A percentile compares a stretch with the other conserved stretches of the same genome.
Conservation (phyloP, 768 basidiomycete species). For the Hebeloma cylindrosporum region DNA sequence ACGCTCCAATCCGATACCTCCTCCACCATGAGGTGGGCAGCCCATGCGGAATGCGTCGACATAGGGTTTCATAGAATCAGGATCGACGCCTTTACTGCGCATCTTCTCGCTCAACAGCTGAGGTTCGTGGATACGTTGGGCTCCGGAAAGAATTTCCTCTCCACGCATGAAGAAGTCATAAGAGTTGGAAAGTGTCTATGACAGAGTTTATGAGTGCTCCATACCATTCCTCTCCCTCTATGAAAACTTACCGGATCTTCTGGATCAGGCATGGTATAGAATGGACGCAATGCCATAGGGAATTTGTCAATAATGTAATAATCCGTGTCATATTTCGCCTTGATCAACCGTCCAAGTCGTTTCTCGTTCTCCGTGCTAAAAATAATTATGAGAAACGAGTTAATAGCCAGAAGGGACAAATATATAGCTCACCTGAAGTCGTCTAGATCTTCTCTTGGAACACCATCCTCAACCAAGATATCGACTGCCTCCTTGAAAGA, state of each 20-base stretch:
- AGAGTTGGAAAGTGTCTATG: slow-evolving; percentile 88
- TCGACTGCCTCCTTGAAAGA: slow-evolving; percentile 88
- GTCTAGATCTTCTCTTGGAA: slow-evolving; percentile 72
- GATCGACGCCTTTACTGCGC: slow-evolving; percentile 85
- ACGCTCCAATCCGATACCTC: slow-evolving; percentile 92
- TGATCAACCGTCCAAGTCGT: slow-evolving; percentile 85
- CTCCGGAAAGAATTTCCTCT: slow-evolving; percentile 97
- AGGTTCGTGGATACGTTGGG: slow-evolving; percentile 96
- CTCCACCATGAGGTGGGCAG: slow-evolving; percentile 95
- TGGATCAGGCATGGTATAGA: slow-evolving; percentile 99
- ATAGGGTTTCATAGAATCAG: slow-evolving; percentile 88
- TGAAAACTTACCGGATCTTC: slow-evolving; percentile 68
- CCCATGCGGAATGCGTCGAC: slow-evolving; percentile 94
- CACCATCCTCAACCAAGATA: slow-evolving; percentile 83
- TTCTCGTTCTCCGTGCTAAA: slow-evolving; percentile 93
- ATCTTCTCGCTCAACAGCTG: slow-evolving; percentile 80
- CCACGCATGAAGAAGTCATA: slow-evolving; percentile 99
- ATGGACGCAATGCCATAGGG: slow-evolving; percentile 92
- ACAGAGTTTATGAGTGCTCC: slow-evolving; percentile 11
- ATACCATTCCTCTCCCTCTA: slow-evolving; percentile 2
- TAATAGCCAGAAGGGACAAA: not conserved
- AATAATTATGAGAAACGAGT: slow-evolving; percentile 14
- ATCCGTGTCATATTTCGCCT: slow-evolving; percentile 93
- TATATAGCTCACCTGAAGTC: slow-evolving; percentile 76
- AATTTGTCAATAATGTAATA: slow-evolving; percentile 99